Evolutionary conservation across 495 filamentous ascomycete species (phyloP).

Genomic region (Aspergillus steynii): DNA sequence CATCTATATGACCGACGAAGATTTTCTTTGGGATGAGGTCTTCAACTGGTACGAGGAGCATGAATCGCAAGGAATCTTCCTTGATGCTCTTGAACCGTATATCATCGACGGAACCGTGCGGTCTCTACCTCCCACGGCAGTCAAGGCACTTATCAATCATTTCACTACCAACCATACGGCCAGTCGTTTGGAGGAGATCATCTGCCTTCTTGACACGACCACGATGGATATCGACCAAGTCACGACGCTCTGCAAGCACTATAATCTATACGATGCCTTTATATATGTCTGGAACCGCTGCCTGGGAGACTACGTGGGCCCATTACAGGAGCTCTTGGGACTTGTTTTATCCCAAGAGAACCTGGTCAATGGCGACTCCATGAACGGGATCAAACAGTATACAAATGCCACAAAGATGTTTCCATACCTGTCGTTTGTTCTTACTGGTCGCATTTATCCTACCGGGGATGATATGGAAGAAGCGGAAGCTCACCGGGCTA

Average conservation of each 20-base stretch:
- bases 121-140: slow-evolving; percentile 74
- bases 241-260: slow-evolving; percentile 83
- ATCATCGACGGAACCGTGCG: slow-evolving; percentile 77
- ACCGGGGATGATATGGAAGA: slow-evolving; percentile 74
- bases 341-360: slow-evolving; percentile 52
- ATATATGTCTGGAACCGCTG: slow-evolving; percentile 97
- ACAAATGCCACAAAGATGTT: slow-evolving; percentile 86
- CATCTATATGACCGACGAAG: slow-evolving; percentile 67
- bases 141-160: slow-evolving; percentile 82
- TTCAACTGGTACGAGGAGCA: slow-evolving; percentile 87
- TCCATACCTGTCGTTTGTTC: slow-evolving; percentile 88
- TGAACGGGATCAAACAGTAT: slow-evolving; percentile 36
- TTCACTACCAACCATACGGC: slow-evolving; percentile 72
- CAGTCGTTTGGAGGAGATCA: slow-evolving; percentile 84
- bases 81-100: slow-evolving; percentile 82
- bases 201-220: slow-evolving; percentile 85
- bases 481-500: slow-evolving; percentile 68
- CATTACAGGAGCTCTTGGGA: slow-evolving; percentile 79
- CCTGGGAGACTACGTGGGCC: slow-evolving; percentile 84
- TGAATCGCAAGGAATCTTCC: slow-evolving; percentile 69
- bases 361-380: slow-evolving; percentile 36
- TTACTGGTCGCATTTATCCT: slow-evolving; percentile 89
- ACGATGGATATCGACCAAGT: slow-evolving; percentile 95
- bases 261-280: slow-evolving; percentile 90
- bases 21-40: slow-evolving; percentile 88